Base-by-base conservation (phyloP, 73 alveolate genomes). In the Effrenium voratum region DNA sequence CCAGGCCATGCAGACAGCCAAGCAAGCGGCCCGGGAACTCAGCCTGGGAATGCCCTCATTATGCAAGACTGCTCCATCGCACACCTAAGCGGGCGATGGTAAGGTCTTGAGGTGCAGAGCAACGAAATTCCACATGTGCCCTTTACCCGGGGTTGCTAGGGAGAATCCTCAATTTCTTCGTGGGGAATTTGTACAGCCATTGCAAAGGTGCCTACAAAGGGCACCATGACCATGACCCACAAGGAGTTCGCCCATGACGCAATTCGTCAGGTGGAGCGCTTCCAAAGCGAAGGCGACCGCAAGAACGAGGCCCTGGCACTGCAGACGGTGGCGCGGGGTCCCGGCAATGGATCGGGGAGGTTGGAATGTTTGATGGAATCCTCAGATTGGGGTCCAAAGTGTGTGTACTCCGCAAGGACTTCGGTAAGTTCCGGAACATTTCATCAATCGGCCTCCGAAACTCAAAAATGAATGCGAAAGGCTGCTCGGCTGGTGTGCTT, bases 1-100 rank as follows among this genome's bases (percentile, higher is more conserved):
- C n/a, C 24, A 85, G 93, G 93, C 93, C 28, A 85, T 85, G 93
- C 93, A 85, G 26, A 85, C 93, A 2, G 93, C 93, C 32, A 85
- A 85, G 81, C 81, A 85, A 45, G 93, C 93, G 30, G 93, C 72
- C 32, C 26, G 40, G 57, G 75, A n/a, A n/a, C n/a, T n/a, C n/a
- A n/a, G n/a, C n/a, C n/a, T n/a, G n/a, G n/a, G n/a, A n/a, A n/a
- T n/a, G n/a, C n/a, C n/a, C n/a, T n/a, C n/a, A n/a, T n/a, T n/a
- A n/a, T n/a, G n/a, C n/a, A n/a, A n/a, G n/a, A n/a, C n/a, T n/a
- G n/a, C n/a, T n/a, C n/a, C n/a, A n/a, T n/a, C n/a, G n/a, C n/a
- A n/a, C n/a, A n/a, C n/a, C n/a, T n/a, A n/a, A n/a, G n/a, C n/a
- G n/a, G n/a, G n/a, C n/a, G n/a, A n/a, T n/a, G n/a, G n/a, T n/a